Evolutionary conservation across 2,329 filamentous ascomycete species (phyloP), one percentile per base, ranked within the genome.

Genomic region (Cordyceps cicadae): DNA sequence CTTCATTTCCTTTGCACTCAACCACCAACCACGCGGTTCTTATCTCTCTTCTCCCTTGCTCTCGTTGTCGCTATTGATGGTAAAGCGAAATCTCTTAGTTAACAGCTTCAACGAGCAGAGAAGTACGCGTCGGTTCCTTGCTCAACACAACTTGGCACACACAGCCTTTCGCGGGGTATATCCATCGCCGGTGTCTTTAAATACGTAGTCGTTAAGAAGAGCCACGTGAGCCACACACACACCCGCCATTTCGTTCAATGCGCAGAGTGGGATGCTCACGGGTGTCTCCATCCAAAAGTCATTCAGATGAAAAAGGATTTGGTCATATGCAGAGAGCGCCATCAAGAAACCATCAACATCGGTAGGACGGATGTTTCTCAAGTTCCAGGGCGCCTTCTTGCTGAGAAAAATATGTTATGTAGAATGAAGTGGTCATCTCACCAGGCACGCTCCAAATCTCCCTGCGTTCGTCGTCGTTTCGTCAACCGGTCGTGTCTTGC

Each of bases 131-230:
- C 56, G 56, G 26, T 60, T 60, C 58, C 58, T 54, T 60, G 58
- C 58, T 60, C 58, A 60, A 60, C 58, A 55, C 58, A 60, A 55
- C 58, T 54, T 55, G 51, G 53, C 60, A 72, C 71, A 70, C 71
- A 70, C 67, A 71, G 70, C 70, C 56, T 53, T 69, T 73, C 71
- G 67, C 69, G 70, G 71, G 72, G 72, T 74, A 74, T 74, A 74
- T 74, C 72, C 72, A 72, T 74, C 72, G 71, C 72, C 71, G 70
- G 70, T 72, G 72, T 70, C 71, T 66, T 71, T 66, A 66, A 69
- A 66, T 68, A 58, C 68, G 68, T 71, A 64, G 62, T 68, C 66
- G 69, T 70, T 65, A 69, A 68, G 65, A 70, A 71, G 72, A 72
- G 68, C 70, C 69, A 72, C 64, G 68, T 71, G 67, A 71, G 70